phyloP scores from a whole-genome alignment of 2,329 filamentous ascomycete genomes.

The Fusarium avenaceum region DNA sequence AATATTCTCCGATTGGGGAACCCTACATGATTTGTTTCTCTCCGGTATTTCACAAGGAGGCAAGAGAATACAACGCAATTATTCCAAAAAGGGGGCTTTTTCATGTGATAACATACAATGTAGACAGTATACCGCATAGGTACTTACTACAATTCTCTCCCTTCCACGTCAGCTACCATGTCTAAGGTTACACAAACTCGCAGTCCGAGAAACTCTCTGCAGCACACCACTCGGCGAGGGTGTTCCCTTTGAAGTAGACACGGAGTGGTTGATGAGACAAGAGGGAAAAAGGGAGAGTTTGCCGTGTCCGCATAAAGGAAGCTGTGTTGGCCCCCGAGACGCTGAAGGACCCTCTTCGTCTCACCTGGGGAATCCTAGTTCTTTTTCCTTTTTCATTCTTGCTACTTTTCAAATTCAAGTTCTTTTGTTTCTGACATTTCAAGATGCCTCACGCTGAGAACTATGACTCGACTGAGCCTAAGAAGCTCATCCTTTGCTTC shows the following conservation, averaged over 20 bases:
- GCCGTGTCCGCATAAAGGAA: constrained; percentile 29
- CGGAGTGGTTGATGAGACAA: background rate
- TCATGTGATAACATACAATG: background rate
- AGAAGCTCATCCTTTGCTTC: constrained; percentile 63
- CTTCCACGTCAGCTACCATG: background rate
- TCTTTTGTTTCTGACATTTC: background rate
- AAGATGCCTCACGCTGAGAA: constrained; percentile 39
- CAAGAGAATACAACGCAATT: background rate
- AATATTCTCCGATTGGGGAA: constrained; percentile 11
- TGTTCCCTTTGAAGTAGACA: background rate
- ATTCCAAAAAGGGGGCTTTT: background rate
- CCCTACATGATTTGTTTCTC: constrained; percentile 4
- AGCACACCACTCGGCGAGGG: constrained; percentile 1
- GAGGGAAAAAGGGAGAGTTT: background rate
- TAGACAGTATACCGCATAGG: background rate
- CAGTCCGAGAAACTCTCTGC: background rate
- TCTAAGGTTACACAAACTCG: constrained; percentile 15
- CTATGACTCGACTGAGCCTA: constrained; percentile 42
- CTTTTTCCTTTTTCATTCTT: background rate
- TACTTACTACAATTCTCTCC: constrained; percentile 5
- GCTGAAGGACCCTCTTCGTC: background rate
- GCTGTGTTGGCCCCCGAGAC: constrained; percentile 12
- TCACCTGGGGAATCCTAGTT: background rate
- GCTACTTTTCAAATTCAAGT: background rate
- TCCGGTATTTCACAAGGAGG: background rate